Base-by-base conservation (phyloP, 257 asterid genomes). In the Coffea canephora region DNA sequence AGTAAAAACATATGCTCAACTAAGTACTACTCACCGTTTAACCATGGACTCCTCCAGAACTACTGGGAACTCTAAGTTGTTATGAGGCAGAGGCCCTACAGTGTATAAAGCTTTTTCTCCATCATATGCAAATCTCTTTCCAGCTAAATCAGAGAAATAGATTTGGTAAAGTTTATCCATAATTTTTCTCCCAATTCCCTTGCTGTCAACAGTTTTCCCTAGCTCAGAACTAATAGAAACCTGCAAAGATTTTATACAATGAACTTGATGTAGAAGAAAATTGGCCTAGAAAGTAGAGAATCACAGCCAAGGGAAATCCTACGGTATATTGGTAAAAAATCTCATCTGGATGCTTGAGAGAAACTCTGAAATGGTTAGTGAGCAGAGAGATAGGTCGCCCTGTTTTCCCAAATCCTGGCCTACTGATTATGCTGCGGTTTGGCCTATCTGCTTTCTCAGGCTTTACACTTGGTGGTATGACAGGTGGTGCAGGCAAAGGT, bases 61-160 rank as follows among this genome's bases (percentile, higher is more conserved):
- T 77, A 95, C 93, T 0, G 79, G 85, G 79, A 89, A 90, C 67
- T 87, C 90, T 8, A 84, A 79, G 66, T 85, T 85, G 87, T 95
- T 91, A 80, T 73, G 85, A 3, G 97, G 97, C 69, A 93, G 88
- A 67, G 96, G 95, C 62, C 94, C 97, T 77, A 93, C 90, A 11
- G 97, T 91, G 81, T 86, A 95, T 85, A 95, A 82, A 85, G 86
- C 76, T 81, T 86, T 89, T 4, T 87, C 97, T 68, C 99, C 99
- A 82, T 95, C 99, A 82, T 91, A 95, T 21, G 96, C 95, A 86
- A 89, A 91, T 77, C 75, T 82, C 87, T 87, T 89, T 72, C 92
- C 94, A 83, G 87, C 83, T 74, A 95, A 84, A 85, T 93, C 93
- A 73, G 97, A 86, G 76, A 93, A 89, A 88, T 95, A 91, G 52